Base-by-base conservation (phyloP, 345 rosid genomes). In the Jatropha curcas region DNA sequence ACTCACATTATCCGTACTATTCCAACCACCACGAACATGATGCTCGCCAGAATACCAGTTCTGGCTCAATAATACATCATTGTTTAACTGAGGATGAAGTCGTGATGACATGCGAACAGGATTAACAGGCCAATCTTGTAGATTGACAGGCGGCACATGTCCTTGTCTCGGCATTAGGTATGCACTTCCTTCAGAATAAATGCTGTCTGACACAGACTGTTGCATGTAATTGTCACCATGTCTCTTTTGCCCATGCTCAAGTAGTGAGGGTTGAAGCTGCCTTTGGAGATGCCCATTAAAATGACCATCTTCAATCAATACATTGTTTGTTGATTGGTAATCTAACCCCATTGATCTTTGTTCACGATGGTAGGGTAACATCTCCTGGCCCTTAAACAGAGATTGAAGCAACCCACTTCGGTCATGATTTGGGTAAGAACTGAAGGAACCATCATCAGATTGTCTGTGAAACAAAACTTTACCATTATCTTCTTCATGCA, bases 381-480 rank as follows among this genome's bases (percentile, higher is more conserved):
- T 68, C 27, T 79, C 90, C 80, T 87, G 95, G 68, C 84, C 86
- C 77, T 83, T 89, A 75, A 91, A 88, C 51, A 95, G 67, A 52
- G 97, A 92, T 52, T 90, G 99, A 71, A 95, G 97, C 52, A 92
- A 82, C 74, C 93, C 97, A 81, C 82, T 93, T 50, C 83, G 86
- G 72, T 85, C 90, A 70, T 79, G 89, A 81, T 79, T 83, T 62
- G 87, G 84, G 82, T 82, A 91, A 50, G 92, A 77, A 62, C 76
- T 78, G 75, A 85, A 86, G 73, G 93, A 70, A 72, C 79, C 84
- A 76, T 77, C 88, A 65, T 79, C 73, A 63, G 85, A 58, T 70
- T 88, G 92, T 65, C 74, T 72, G 50, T 76, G 92, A 69, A 86
- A 79, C 81, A 86, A 77, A 84, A 73, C 78, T 71, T 85, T 82